Conservation (phyloP, 1,139 yeast species). For the Taphrina communis region DNA sequence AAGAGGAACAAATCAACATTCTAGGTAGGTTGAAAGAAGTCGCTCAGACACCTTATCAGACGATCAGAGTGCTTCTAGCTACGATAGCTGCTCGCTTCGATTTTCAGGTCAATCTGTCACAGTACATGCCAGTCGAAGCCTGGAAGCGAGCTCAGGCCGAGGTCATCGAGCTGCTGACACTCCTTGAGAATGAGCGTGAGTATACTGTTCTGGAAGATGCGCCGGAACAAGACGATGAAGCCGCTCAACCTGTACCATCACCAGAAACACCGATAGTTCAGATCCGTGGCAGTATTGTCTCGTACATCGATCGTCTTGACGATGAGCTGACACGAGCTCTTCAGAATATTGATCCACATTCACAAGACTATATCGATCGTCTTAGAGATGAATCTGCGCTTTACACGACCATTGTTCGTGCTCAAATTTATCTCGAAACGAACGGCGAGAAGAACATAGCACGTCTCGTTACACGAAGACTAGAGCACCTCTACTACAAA, state of each 20-base stretch:
- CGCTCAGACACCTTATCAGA: constrained; percentile 69
- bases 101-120: constrained; percentile 63
- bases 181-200: constrained; percentile 68
- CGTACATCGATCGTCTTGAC: constrained; percentile 89
- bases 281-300: constrained; percentile 81
- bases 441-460: constrained; percentile 55
- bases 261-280: constrained; percentile 67
- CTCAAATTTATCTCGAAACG: constrained; percentile 82
- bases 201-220: constrained; percentile 84
- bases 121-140: constrained; percentile 77
- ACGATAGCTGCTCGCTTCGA: constrained; percentile 90
- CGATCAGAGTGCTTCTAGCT: constrained; percentile 77
- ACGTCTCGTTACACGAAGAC: constrained; percentile 79
- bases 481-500: constrained; percentile 93
- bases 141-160: constrained; percentile 72
- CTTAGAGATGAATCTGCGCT: constrained; percentile 83
- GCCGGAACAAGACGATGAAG: constrained; percentile 69
- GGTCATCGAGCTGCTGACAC: constrained; percentile 64
- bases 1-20: constrained; percentile 72
- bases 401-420: constrained; percentile 77
- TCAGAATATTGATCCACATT: constrained; percentile 90
- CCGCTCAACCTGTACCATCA: constrained; percentile 64
- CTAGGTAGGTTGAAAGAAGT: constrained; percentile 68
- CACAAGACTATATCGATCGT: constrained; percentile 89
- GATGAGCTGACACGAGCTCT: constrained; percentile 91